Base-by-base conservation (phyloP, 2,329 filamentous ascomycete species). In the Trichoderma koningiopsis region DNA sequence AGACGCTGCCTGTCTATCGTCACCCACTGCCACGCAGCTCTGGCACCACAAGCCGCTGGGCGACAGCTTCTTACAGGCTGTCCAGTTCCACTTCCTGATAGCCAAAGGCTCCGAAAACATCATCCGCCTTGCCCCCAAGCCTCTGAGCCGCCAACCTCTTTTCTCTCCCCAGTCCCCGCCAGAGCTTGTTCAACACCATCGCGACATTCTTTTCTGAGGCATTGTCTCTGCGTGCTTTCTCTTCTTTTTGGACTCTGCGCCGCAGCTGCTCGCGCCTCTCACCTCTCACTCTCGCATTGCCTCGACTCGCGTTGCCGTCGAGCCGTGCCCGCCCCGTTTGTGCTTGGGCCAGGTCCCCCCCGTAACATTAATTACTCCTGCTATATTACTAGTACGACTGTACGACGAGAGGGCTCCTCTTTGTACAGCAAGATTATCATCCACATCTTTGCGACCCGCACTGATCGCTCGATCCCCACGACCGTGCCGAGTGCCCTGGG, bases 221-320 rank as follows among this genome's bases (percentile, higher is more conserved):
- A 70, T 72, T 70, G 67, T 70, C 76, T 76, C 77, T 77, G 75
- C 73, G 74, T 74, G 76, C 70, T 72, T 71, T 73, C 62, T 31
- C 31, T 57, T 65, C 31, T 65, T 59, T 59, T 40, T 40, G 63
- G 57, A n/a, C 55, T 59, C 29, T 33, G 22, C 53, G 40, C 40
- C 33, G 24, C 49, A 29, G 22, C 53, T 47, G 24, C 13, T 35
- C 31, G 59, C 61, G 60, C 65, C 64, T 52, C 22, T 31, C 47
- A 67, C 65, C 64, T 52, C 22, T 31, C 49, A 62, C 52, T 53
- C 58, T 53, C 53, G 68, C 68, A 63, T 67, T 57, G 58, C 52
- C 27, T 68, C 62, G 63, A 56, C 68, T 71, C 57, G 37, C 52
- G 49, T 40, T 53, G 53, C 53, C 52, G 61, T 66, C 70, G 53